A percentile compares a stretch with the other conserved stretches of the same genome.
Evolutionary conservation across 805 yeast species (phyloP).

Genomic region (Kodamaea jinghongensis): DNA sequence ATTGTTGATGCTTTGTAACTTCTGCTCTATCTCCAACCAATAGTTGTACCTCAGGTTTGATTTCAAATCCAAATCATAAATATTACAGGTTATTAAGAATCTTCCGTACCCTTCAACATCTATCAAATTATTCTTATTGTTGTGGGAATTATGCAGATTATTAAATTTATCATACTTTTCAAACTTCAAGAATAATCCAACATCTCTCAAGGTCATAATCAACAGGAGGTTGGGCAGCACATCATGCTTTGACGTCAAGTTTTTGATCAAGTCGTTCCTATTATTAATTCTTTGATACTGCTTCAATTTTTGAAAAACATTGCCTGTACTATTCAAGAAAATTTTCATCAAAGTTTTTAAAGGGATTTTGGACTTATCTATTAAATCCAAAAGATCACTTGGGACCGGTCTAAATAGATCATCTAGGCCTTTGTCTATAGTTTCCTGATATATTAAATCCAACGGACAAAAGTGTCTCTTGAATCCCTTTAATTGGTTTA

Average conservation of each 20-base stretch:
- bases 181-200: slow-evolving; percentile 48
- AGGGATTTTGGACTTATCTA: slow-evolving; percentile 31
- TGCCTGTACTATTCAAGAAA: slow-evolving; percentile 29
- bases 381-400: slow-evolving; percentile 14
- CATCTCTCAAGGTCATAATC: slow-evolving; percentile 57
- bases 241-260: slow-evolving; percentile 31
- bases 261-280: slow-evolving; percentile 30
- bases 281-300: slow-evolving; percentile 33
- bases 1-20: slow-evolving; percentile 32
- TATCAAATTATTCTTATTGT: slow-evolving; percentile 26
- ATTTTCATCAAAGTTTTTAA: slow-evolving; percentile 28
- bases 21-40: slow-evolving; percentile 45
- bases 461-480: slow-evolving; percentile 47
- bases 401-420: slow-evolving; percentile 27
- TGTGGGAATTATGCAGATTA: slow-evolving; percentile 28
- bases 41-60: slow-evolving; percentile 40
- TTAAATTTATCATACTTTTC: slow-evolving; percentile 27
- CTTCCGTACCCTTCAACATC: slow-evolving; percentile 22
- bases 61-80: slow-evolving; percentile 52
- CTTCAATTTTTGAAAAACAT: slow-evolving; percentile 34
- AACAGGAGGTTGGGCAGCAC: slow-evolving; percentile 41
- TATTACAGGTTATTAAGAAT: slow-evolving; percentile 33
- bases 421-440: slow-evolving; percentile 33
- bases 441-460: slow-evolving; percentile 34
- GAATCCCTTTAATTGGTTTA: slow-evolving; percentile 34